A percentile compares a stretch with the other conserved stretches of the same genome.
phyloP scores from a whole-genome alignment of 106 monocot species.

The Apostasia shenzhenica region DNA sequence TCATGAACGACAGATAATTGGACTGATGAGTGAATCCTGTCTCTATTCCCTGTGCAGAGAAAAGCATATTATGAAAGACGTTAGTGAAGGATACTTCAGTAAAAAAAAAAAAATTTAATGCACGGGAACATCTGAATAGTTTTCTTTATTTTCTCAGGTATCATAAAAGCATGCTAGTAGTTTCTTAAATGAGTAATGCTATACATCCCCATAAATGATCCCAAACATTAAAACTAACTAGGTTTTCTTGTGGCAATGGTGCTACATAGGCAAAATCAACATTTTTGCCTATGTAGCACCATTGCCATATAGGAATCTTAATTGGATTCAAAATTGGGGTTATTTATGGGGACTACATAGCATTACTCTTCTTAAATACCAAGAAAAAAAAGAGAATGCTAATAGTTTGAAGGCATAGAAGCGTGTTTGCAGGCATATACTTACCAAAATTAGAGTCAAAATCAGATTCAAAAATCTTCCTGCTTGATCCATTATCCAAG shows the following conservation, averaged over 20 bases:
- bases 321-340: neutral
- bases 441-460: constrained; percentile 32
- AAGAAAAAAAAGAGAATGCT: neutral
- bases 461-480: constrained; percentile 8
- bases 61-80: constrained; percentile 10
- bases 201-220: no score
- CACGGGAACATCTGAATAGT: no score
- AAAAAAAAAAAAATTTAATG: neutral
- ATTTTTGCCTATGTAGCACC: neutral
- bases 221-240: no score
- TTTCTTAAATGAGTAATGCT: no score
- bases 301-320: neutral
- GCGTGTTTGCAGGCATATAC: neutral
- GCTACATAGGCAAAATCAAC: no score
- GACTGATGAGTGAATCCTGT: constrained; percentile 10
- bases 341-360: neutral
- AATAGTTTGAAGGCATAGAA: constrained; percentile 1
- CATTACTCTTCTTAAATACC: neutral
- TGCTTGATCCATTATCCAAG: constrained; percentile 13
- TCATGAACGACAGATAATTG: constrained; percentile 17
- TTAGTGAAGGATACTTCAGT: neutral
- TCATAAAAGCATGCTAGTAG: no score
- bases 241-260: no score
- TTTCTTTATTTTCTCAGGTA: no score
- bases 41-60: constrained; percentile 17